phyloP scores from a whole-genome alignment of 345 rosid genomes.

The Balakata baccata region DNA sequence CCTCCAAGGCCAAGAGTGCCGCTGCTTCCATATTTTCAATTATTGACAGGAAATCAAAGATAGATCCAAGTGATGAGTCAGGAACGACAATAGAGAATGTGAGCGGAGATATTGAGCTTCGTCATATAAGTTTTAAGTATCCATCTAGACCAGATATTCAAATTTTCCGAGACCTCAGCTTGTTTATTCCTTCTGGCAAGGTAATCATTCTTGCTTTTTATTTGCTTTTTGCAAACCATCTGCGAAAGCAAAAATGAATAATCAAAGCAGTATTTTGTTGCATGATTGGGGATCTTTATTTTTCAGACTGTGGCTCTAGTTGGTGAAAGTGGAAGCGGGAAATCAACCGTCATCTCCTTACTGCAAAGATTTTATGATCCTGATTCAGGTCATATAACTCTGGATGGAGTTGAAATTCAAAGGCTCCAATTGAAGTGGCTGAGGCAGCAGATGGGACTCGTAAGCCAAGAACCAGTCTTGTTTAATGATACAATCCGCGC shows the following conservation, averaged over 20 bases:
- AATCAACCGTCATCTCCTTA: conserved; percentile 64
- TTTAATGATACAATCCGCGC: conserved; percentile 70
- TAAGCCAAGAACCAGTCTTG: conserved; percentile 73
- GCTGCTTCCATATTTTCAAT: not conserved
- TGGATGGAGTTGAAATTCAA: conserved; percentile 65
- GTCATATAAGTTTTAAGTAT: not conserved
- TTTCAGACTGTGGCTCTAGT: conserved; percentile 75
- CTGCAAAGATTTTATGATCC: conserved; percentile 76
- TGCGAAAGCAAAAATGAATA: too few species aligned
- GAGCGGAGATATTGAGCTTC: not conserved
- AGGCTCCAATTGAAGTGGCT: conserved; percentile 62
- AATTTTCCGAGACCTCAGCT: not conserved
- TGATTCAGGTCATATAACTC: conserved; percentile 65
- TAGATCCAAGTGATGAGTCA: not conserved
- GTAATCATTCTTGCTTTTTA: not conserved
- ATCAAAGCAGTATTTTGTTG: not conserved
- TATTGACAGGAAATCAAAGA: not conserved
- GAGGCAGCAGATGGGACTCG: conserved; percentile 72
- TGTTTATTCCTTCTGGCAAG: not conserved
- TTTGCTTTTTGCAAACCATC: too few species aligned
- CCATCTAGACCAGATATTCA: not conserved
- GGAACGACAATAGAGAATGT: not conserved
- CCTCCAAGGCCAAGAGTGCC: not conserved
- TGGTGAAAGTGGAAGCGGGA: conserved; percentile 86
- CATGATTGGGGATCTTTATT: not conserved